Conservation (phyloP, 225 moss, liverwort and hornwort species). For the Pseudisothecium myosuroides region DNA sequence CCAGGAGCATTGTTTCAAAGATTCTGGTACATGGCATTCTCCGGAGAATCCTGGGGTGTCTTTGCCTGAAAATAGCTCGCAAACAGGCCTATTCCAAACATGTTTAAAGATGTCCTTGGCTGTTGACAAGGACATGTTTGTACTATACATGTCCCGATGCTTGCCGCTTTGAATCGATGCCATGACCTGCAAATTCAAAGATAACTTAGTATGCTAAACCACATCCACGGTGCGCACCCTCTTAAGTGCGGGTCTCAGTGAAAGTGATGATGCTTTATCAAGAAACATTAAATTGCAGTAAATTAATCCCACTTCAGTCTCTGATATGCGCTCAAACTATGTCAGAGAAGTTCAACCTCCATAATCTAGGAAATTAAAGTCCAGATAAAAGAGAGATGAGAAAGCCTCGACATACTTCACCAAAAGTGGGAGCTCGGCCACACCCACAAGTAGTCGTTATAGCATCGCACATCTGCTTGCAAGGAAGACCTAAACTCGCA, state of each 20-base stretch:
- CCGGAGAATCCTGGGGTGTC: constrained; percentile 71
- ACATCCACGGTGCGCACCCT: neutral
- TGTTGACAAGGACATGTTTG: constrained; percentile 80
- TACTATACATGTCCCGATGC: constrained; percentile 45
- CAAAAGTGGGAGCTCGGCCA: constrained; percentile 65
- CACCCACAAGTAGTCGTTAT: constrained; percentile 79
- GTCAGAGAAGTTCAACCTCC: neutral
- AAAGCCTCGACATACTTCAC: constrained; percentile 44
- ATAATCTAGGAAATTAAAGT: neutral
- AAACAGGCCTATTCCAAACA: constrained; percentile 86
- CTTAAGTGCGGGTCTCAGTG: neutral
- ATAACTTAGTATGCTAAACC: neutral
- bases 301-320: neutral
- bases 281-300: neutral
- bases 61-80: constrained; percentile 64
- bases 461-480: constrained; percentile 83
- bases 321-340: neutral
- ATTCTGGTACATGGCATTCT: constrained; percentile 32
- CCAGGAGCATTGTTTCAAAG: constrained; percentile 50
- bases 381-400: neutral
- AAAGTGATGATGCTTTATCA: neutral
- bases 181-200: constrained; percentile 53
- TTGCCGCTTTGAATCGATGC: constrained; percentile 52
- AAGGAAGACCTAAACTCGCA: constrained; percentile 88
- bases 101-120: constrained; percentile 64